Base-by-base conservation (phyloP, 2,329 filamentous ascomycete species). In the Parascedosporium putredinis region DNA sequence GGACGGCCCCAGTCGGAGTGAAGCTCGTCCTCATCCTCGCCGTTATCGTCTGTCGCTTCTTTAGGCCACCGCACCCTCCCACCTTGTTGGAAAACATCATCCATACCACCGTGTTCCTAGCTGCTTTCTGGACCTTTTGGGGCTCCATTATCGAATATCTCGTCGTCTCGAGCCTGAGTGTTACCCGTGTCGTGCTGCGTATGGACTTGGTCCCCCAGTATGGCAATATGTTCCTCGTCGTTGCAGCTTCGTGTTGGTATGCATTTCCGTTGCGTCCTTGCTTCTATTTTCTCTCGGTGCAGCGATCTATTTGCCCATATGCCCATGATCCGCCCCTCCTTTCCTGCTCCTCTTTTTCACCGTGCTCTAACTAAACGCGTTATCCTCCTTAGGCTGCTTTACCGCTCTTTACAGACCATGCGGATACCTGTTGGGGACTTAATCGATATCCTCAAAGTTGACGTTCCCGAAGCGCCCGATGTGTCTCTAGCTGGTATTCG, bases 401-500 rank as follows among this genome's bases (percentile, higher is more conserved):
- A 87, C 64, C 84, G 93, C 62, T 87, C 88, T 54, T 88, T 86
- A 70, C 86, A 90, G 63, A 93, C 94, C 33, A 75, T 96, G 49
- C 84, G 87, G 68, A 95, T 91, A 59, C 89, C 91, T 22, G 88
- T 95, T 51, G 87, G 91, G 51, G 83, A 95, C 55, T 79, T 98
- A 45, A 90, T 97, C 59, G 83, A 83, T 58, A 87, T 96, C 46
- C 81, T 98, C 45, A 90, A 91, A 52, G 83, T 97, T 63, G 93
- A 98, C 62, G 91, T 98, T 47, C 93, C 93, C 53, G 84, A 89
- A 54, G 77, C 88, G 22, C 93, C 93, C 48, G 83, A 90, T 62
- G 86, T 97, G 36, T 95, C 89, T 48, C 79, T 98, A 29, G 88
- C 91, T 50, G 88, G 86, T 55, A 93, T 98, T 58, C 86, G 85